Base-by-base conservation (phyloP, 1,284 basidiomycete genomes). In the Cutaneotrichosporon sp. region DNA sequence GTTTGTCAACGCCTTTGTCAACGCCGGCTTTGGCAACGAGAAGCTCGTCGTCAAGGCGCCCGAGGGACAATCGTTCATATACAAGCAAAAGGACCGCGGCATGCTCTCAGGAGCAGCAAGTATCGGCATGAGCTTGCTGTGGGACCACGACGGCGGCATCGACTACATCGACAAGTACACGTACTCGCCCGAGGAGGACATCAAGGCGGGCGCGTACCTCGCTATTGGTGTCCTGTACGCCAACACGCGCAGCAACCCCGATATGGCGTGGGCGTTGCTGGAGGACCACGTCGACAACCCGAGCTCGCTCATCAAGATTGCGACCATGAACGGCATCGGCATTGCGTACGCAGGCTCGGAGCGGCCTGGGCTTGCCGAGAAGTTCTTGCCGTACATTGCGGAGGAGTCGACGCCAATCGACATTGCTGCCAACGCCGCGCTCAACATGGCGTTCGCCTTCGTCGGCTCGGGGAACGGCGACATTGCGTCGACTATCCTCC, bases 1-100 rank as follows among this genome's bases (percentile, higher is more conserved):
- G 1, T 99, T 99, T 72, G 97, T 99, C 68, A 99, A 99, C 76
- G 97, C 94, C 1, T 99, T 99, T 70, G 97, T 98, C 64, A 99
- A 99, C 74, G 96, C 95, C 47, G 97, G 97, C 0, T 99, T 97
- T 75, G 95, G 95, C 21, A 99, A 99, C 78, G 97, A 99, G 79
- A 97, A 97, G 80, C 86, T 99, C 63, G 95, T 99, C 90, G 94
- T 96, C 5, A 89, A 90, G 73, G 95, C 95, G 0, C 90, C 93
- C 64, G 95, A 97, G 75, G 96, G 96, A 26, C 91, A 89, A 80
- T 95, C 92, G 72, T 99, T 95, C 92, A 94, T 99, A 69, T 99
- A 99, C 85, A 98, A 98, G 86, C 98, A 98, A 84, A 98, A 98
- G 82, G 96, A 98, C 63, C 90, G 97, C 68, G 92, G 93, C 64